Evolutionary conservation across 352 stramenopile genomes (phyloP), one percentile per base, ranked within the genome.

Genomic region (Elongisporangium undulatum): DNA sequence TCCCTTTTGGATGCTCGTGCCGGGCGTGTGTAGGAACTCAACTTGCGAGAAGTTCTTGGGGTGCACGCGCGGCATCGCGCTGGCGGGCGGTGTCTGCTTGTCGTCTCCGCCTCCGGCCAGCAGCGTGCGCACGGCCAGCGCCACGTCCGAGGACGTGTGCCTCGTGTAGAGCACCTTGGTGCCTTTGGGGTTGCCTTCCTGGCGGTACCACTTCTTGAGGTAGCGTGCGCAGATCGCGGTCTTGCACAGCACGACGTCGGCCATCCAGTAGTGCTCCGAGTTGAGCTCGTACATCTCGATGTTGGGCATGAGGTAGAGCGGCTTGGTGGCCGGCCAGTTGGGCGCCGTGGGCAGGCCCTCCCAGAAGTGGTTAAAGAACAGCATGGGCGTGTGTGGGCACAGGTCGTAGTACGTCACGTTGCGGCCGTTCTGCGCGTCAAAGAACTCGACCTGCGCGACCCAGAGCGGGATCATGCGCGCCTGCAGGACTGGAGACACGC

Each of bases 281-380:
- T 67, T 56, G 0, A 85, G 57, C 58, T 87, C 77, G 65, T 78
- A 79, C 78, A 88, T 88, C 59, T 88, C 73, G 24, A 83, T 75
- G 51, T 83, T 83, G 3, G 74, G 71, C 74, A 83, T 83, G 24
- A 83, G 53, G 48, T 80, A 87, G 16, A 87, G 12, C 1, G 69
- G 66, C 50, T 85, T 87, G 0, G 54, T 51, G 12, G 60, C 62
- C 3, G 75, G 77, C 62, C 72, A 87, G 7, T 64, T 29, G 0
- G 68, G 50, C 2, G 66, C 55, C 1, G 66, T 58, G 0, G 52
- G 69, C 1, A 87, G 5, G 13, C 48, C 64, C 15, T 82, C 62
- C 73, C 72, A 85, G 34, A 85, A 87, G 62, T 85, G 77, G 59
- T 85, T 87, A 56, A 87, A 82, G 45, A 87, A 68, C 16, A 87